Evolutionary conservation across 2,329 filamentous ascomycete genomes (phyloP).

Genomic region (Fusarium equiseti): DNA sequence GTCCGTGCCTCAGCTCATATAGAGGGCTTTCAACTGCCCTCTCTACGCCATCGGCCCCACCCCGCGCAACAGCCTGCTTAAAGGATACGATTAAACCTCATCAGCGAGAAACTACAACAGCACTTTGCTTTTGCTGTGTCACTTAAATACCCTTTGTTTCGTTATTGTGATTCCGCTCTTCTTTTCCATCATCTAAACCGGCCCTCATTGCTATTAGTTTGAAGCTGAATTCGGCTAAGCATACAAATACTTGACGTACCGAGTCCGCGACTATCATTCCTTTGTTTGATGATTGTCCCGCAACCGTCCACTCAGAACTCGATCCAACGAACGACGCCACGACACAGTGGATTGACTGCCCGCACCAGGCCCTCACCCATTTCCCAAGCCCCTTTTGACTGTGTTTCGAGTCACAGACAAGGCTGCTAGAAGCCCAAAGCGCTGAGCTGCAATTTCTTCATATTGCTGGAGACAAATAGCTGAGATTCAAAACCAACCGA

Average conservation of each 20-base stretch:
- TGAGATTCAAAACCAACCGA: constrained; percentile 11
- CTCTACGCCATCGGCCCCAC: constrained; percentile 31
- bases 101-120: constrained; percentile 22
- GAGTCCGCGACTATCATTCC: constrained; percentile 32
- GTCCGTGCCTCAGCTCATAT: not conserved
- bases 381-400: constrained; percentile 33
- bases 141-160: constrained; percentile 3
- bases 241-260: constrained; percentile 22
- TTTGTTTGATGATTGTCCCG: constrained; percentile 33
- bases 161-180: constrained; percentile 8
- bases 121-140: constrained; percentile 20
- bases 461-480: constrained; percentile 4
- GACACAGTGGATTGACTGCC: constrained; percentile 31
- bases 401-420: constrained; percentile 21
- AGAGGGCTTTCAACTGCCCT: constrained; percentile 11
- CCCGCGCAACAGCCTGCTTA: constrained; percentile 21
- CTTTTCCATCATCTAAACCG: not conserved
- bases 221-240: not conserved
- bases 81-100: constrained; percentile 18
- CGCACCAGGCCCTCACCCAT: constrained; percentile 27
- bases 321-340: constrained; percentile 37
- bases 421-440: not conserved
- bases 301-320: constrained; percentile 40
- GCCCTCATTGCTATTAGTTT: not conserved
- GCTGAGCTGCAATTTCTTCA: constrained; percentile 14